Evolutionary conservation across 2,329 filamentous ascomycete species (phyloP).

Genomic region (Colletotrichum karsti): DNA sequence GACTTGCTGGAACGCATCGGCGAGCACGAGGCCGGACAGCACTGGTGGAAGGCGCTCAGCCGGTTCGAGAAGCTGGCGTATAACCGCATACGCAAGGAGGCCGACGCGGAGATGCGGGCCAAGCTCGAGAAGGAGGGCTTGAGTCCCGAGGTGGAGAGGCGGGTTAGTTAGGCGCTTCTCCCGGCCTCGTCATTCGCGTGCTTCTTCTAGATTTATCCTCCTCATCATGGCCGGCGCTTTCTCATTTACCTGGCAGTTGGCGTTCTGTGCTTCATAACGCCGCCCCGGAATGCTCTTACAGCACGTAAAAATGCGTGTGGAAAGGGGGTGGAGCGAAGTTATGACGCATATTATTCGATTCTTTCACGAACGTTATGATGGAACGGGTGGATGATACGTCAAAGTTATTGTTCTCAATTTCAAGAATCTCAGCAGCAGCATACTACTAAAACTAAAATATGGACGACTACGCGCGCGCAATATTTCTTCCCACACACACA

Average conservation of each 20-base stretch:
- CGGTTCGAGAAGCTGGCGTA: slow-evolving; percentile 90
- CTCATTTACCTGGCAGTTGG: not conserved
- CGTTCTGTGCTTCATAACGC: not conserved
- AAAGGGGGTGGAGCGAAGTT: not conserved
- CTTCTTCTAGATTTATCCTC: slow-evolving; percentile 9
- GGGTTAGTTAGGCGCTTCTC: slow-evolving; percentile 51
- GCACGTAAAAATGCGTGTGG: not conserved
- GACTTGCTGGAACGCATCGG: slow-evolving; percentile 84
- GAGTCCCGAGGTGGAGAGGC: slow-evolving; percentile 51
- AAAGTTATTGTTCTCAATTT: slow-evolving; percentile 23
- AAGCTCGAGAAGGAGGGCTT: slow-evolving; percentile 55
- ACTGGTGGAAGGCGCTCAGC: slow-evolving; percentile 90
- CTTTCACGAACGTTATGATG: slow-evolving; percentile 24
- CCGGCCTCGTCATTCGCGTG: slow-evolving; percentile 13
- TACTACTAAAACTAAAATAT: slow-evolving; percentile 1
- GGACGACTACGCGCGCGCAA: not conserved
- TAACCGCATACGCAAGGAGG: slow-evolving; percentile 77
- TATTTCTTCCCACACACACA: not conserved
- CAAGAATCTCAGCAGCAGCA: slow-evolving; percentile 22
- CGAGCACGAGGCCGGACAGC: slow-evolving; percentile 87
- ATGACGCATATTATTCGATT: not conserved
- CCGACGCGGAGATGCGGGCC: slow-evolving; percentile 59
- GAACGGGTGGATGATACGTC: slow-evolving; percentile 21
- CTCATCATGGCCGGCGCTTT: slow-evolving; percentile 9
- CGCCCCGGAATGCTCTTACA: not conserved